Evolutionary conservation across 2,329 filamentous ascomycete genomes (phyloP), one percentile per base, ranked within the genome.

Genomic region (Hymenoscyphus occultus): DNA sequence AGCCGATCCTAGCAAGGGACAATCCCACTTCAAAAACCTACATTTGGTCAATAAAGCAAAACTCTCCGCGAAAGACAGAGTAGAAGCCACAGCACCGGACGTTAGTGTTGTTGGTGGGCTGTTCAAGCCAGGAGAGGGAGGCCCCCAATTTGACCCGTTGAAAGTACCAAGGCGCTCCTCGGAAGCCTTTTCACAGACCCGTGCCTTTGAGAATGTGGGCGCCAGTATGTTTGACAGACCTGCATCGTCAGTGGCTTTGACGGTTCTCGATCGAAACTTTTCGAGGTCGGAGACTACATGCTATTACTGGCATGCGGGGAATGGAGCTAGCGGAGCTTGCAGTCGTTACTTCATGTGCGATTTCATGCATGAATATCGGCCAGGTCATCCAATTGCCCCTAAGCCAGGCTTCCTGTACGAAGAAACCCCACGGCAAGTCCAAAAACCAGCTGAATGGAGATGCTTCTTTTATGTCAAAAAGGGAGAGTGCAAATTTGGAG

Each of bases 41-140:
- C 78, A 76, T 10, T 67, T 76, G 9, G 70, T 72, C 32, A 79
- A 81, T 40, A 73, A 80, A 22, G 77, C 81, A 2, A 76, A 82
- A 64, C 76, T 82, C 39, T 73, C 74, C 51, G 77, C 75, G 5
- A 80, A 81, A 35, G 79, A 80, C 22, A 78, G 76, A 62, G 79
- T 79, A 56, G 83, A 85, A 39, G 66, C 67, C 28, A 77, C 80
- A 1, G 77, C 80, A 1, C 72, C 78, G 1, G 76, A 78, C 63
- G 67, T 78, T 42, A 76, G 76, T 7, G 71, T 68, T 32, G 70
- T 74, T 3, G 70, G 65, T 14, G 70, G 68, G 0, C 74, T 75
- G 1, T 70, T 70, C 31, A 61, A 64, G 39, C 67, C 67, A 31
- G 61, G 63, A 32, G 70, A 72, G 14, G 65, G 69, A 13, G 65